Base-by-base conservation (phyloP, 257 asterid species). In the Buddleja alternifolia region DNA sequence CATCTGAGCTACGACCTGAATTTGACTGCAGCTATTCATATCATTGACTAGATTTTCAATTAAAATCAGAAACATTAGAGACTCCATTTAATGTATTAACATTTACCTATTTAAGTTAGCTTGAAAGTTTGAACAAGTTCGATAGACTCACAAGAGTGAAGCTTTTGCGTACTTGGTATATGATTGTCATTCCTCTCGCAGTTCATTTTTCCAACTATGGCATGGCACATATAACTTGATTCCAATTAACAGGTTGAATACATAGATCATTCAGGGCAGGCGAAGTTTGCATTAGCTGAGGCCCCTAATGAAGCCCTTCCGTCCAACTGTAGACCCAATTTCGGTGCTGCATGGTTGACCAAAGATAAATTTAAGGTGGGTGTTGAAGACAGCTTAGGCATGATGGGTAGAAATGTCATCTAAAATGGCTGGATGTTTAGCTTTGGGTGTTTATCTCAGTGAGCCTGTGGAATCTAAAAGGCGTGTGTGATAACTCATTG, bases 271-370 rank as follows among this genome's bases (percentile, higher is more conserved):
- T 87, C 89, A n/a, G 99, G 99, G 69, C 91, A 89, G 74, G 84
- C 80, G 53, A 84, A 77, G 77, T 74, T 69, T 75, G 96, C 96
- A 44, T 84, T 82, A 15, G 90, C 99, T 39, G 99, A 94, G 81
- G 96, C 97, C 78, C 99, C 99, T 23, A 79, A 81, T 71, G 96
- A 91, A 82, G 97, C 97, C 73, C 97, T 94, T 66, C 97, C 99
- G 16, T 66, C 81, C 70, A 69, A 82, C 63, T 94, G 99, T 75
- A 85, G 97, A 75, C 97, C 97, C 39, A 91, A 72, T 79, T 94
- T 94, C 37, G 89, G 92, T 78, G 82, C 86, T 79, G 99, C 97
- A 63, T 94, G 96, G 97, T 74, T 84, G 81, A 80, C 97, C 60
- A 94, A 91, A 81, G 89, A 89, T 78, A 91, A 78, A 77, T 89